These are phyloP conservation scores for Gentiana straminea DNA, from an alignment of 257 asterid species.

Conservation along the genomic window DNA sequence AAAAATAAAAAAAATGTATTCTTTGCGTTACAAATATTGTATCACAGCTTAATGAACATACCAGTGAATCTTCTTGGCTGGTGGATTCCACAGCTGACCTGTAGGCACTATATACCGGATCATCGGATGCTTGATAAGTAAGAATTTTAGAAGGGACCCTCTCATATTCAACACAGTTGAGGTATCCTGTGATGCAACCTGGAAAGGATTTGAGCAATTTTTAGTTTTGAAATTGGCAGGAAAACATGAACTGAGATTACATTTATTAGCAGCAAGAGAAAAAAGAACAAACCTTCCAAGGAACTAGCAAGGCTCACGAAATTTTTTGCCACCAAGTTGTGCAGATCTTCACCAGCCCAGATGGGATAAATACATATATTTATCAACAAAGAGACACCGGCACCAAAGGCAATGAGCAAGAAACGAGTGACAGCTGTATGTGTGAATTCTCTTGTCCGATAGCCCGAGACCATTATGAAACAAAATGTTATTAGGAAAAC, in stretches of 20 bases:
- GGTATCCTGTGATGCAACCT: constrained; percentile 70
- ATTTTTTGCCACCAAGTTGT: constrained; percentile 54
- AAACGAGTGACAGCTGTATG: constrained; percentile 49
- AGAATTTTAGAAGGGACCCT: constrained; percentile 40
- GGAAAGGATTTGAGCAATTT: constrained; percentile 2
- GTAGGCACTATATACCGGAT: constrained; percentile 52
- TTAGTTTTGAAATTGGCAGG: background rate
- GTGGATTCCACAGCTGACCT: constrained; percentile 63
- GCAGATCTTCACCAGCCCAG: constrained; percentile 90
- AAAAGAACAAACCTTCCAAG: constrained; percentile 47
- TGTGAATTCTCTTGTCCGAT: constrained; percentile 42
- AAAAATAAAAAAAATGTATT: background rate
- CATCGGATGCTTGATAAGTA: constrained; percentile 40
- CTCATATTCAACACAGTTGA: constrained; percentile 31
- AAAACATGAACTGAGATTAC: background rate
- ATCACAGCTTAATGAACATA: constrained; percentile 6
- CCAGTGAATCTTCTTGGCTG: constrained; percentile 58
- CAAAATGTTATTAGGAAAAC: constrained; percentile 70
- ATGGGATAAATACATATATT: constrained; percentile 66
- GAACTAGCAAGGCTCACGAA: constrained; percentile 58
- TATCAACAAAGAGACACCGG: constrained; percentile 42
- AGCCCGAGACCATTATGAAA: constrained; percentile 69
- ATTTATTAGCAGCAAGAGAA: background rate
- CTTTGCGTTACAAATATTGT: background rate
- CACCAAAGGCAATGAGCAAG: constrained; percentile 64